Conservation (phyloP, 257 asterid genomes). For the Thymus mandschuricus region DNA sequence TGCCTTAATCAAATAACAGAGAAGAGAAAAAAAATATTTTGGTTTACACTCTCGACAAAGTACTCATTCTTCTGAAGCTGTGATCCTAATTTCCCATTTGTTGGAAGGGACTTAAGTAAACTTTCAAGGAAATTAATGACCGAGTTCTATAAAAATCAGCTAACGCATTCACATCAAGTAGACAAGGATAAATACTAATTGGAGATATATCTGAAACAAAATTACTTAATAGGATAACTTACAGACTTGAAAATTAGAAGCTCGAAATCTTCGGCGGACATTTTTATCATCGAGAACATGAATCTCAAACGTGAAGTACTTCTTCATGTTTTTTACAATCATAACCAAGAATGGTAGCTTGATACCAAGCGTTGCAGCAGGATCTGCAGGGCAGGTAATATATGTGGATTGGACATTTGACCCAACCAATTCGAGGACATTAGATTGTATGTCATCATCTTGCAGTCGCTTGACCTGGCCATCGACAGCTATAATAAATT, state of each 20-base stretch:
- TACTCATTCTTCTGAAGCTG: background rate
- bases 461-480: slow-evolving; percentile 85
- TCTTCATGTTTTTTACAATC: slow-evolving; percentile 85
- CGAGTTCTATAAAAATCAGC: no score
- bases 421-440: slow-evolving; percentile 81
- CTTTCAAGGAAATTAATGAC: no score
- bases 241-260: slow-evolving; percentile 99
- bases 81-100: background rate
- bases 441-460: slow-evolving; percentile 97
- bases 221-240: slow-evolving; percentile 52
- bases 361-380: slow-evolving; percentile 93
- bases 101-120: background rate
- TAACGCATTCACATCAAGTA: slow-evolving; percentile 4
- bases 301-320: slow-evolving; percentile 94
- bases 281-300: slow-evolving; percentile 99
- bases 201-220: no score
- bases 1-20: slow-evolving; percentile 4
- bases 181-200: background rate
- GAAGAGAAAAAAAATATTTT: background rate
- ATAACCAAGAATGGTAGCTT: slow-evolving; percentile 90
- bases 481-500: slow-evolving; percentile 64
- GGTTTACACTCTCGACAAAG: background rate
- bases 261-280: slow-evolving; percentile 93
- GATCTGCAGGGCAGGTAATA: slow-evolving; percentile 97
- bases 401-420: slow-evolving; percentile 82